phyloP scores from a whole-genome alignment of 2,329 filamentous ascomycete species.

The Fusarium kyushuense region DNA sequence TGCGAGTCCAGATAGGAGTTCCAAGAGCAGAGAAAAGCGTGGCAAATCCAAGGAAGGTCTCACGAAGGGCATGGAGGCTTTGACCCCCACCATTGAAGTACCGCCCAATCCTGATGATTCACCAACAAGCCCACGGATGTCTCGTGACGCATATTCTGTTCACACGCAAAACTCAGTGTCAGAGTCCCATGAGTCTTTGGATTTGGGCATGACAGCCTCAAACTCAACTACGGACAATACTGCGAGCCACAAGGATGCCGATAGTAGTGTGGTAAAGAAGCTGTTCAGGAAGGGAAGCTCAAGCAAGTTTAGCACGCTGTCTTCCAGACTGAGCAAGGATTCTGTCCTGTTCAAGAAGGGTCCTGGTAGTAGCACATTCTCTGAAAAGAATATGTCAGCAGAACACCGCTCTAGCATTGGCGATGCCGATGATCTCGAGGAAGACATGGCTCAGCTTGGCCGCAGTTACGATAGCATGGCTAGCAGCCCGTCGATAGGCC shows the following conservation, averaged over 20 bases:
- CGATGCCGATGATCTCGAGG: slow-evolving; percentile 65
- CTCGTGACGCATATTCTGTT: slow-evolving; percentile 68
- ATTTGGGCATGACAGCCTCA: slow-evolving; percentile 66
- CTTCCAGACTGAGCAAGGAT: slow-evolving; percentile 67
- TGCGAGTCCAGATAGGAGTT: slow-evolving; percentile 37
- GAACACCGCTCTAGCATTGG: slow-evolving; percentile 70
- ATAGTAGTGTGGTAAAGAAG: slow-evolving; percentile 70
- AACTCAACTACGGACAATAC: slow-evolving; percentile 68
- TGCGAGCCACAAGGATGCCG: slow-evolving; percentile 61
- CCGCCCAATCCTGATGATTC: slow-evolving; percentile 59
- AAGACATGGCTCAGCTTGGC: slow-evolving; percentile 59
- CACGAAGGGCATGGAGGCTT: slow-evolving; percentile 55
- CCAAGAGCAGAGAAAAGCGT: slow-evolving; percentile 52
- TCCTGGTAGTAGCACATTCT: slow-evolving; percentile 67
- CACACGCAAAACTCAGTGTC: slow-evolving; percentile 69
- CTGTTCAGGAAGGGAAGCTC: slow-evolving; percentile 75
- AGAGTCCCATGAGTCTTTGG: slow-evolving; percentile 70
- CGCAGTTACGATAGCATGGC: slow-evolving; percentile 68
- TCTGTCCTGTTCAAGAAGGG: slow-evolving; percentile 70
- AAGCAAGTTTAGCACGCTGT: slow-evolving; percentile 71
- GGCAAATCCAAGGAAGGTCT: slow-evolving; percentile 53
- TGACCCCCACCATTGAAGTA: slow-evolving; percentile 56
- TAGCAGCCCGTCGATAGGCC: slow-evolving; percentile 68
- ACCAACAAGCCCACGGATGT: slow-evolving; percentile 65
- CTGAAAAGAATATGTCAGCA: slow-evolving; percentile 66